These are phyloP conservation scores for Pseudogymnoascus sp. DNA, from an alignment of 2,329 filamentous ascomycete genomes.

Conservation along the genomic window DNA sequence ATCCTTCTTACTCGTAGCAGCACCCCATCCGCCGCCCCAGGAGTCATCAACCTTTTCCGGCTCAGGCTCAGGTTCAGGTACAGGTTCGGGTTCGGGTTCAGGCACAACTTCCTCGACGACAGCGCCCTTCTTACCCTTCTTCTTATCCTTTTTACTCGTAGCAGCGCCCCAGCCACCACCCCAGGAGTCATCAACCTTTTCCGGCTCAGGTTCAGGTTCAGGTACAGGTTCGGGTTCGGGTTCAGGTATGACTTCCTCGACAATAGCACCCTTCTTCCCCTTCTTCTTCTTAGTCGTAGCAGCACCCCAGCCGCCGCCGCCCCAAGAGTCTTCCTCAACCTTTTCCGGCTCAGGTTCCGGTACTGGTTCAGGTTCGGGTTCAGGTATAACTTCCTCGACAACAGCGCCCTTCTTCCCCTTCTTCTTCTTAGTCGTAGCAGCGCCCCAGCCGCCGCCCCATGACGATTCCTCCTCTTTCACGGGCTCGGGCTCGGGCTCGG, in stretches of 20 bases:
- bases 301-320: conserved; percentile 12
- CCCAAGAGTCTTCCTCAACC: conserved; percentile 19
- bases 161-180: conserved; percentile 29
- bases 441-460: conserved; percentile 47
- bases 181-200: conserved; percentile 27
- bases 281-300: conserved; percentile 28
- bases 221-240: conserved; percentile 26
- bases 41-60: conserved; percentile 29
- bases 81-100: conserved; percentile 21
- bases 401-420: conserved; percentile 29
- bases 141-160: conserved; percentile 22
- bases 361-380: conserved; percentile 25
- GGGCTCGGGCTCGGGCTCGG: conserved; percentile 27
- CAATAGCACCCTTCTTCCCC: conserved; percentile 14
- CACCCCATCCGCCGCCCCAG: conserved; percentile 30
- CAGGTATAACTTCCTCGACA: conserved; percentile 11
- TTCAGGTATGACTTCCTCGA: conserved; percentile 16
- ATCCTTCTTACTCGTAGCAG: conserved; percentile 19
- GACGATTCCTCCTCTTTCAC: conserved; percentile 27
- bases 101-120: conserved; percentile 13
- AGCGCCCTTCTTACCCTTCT: conserved; percentile 19
- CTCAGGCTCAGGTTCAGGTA: conserved; percentile 20
- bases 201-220: conserved; percentile 34
- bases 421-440: conserved; percentile 37
- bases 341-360: conserved; percentile 21